Percentiles rank a stretch among this genome's conserved stretches.
phyloP scores from a whole-genome alignment of 345 rosid genomes.

The Physaria fendleri region DNA sequence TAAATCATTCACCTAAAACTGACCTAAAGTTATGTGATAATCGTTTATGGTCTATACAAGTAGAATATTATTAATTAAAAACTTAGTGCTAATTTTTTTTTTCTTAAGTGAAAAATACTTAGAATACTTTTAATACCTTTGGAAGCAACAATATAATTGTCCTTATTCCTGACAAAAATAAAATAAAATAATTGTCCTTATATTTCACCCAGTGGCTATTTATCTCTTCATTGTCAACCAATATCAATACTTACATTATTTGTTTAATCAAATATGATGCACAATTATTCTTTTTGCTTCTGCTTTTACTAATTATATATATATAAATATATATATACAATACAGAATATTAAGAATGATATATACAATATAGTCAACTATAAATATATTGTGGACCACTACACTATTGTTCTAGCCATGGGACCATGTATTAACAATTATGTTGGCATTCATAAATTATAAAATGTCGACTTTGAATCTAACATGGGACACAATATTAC shows the following conservation, averaged over 20 bases:
- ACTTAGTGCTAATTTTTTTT: background rate
- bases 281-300: background rate
- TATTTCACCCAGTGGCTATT: background rate
- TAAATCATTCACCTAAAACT: background rate
- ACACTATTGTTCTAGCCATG: background rate
- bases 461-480: too few species aligned
- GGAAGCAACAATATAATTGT: too few species aligned
- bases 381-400: constrained; percentile 7
- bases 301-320: background rate
- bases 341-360: background rate
- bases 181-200: background rate
- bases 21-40: too few species aligned
- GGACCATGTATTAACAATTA: constrained; percentile 2
- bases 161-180: too few species aligned
- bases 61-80: background rate
- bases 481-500: too few species aligned
- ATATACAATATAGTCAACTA: background rate
- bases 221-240: background rate
- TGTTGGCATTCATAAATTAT: constrained; percentile 13
- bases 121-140: background rate
- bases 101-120: background rate
- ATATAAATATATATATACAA: background rate
- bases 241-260: background rate
- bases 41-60: too few species aligned
- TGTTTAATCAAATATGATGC: constrained; percentile 5